Base-by-base conservation (phyloP, 257 asterid genomes). In the Nicotiana knightiana region DNA sequence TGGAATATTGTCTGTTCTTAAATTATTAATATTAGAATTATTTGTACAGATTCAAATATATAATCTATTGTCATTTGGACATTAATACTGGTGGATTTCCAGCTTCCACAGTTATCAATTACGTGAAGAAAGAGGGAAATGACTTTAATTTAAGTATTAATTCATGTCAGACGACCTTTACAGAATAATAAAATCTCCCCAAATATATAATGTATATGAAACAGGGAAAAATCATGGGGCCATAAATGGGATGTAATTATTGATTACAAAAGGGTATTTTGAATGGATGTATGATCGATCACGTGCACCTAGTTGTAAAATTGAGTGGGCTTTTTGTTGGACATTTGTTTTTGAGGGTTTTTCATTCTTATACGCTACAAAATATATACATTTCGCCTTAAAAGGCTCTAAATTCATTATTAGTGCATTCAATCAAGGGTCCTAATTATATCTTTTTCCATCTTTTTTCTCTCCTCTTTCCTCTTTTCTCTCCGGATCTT, bases 251-350 rank as follows among this genome's bases (percentile, higher is more conserved):
- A 77, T 57, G 35, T 9, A 21, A 5, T 58, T 18, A 77, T 77
- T 77, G 55, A 77, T 61, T 33, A 48, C 62, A 73, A 77, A 58
- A 57, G 55, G 68, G 81, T 10, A 77, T 54, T 77, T 57, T 54
- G 66, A 77, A 77, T 77, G 81, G 81, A 26, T 73, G 62, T 28
- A 58, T 11, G 15, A 37, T 58, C 81, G 15, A 37, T 77, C 81
- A 77, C 70, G 81, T 77, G 68, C 68, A 58, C 58, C 24, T n/a
- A 77, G 37, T 39, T 77, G 81, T 77, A 77, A 77, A 77, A 77
- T 57, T 77, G 12, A 77, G 54, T 30, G 4, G 28, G 9, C 53
- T 55, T 54, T 77, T 77, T 48, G 62, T 48, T 26, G 70, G 57
- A 73, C 15, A 32, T 0, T 4, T 1, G 4, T 32, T 13, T 21